Evolutionary conservation across 331 rosid species (phyloP).

Genomic region (Pyrus hybrid): DNA sequence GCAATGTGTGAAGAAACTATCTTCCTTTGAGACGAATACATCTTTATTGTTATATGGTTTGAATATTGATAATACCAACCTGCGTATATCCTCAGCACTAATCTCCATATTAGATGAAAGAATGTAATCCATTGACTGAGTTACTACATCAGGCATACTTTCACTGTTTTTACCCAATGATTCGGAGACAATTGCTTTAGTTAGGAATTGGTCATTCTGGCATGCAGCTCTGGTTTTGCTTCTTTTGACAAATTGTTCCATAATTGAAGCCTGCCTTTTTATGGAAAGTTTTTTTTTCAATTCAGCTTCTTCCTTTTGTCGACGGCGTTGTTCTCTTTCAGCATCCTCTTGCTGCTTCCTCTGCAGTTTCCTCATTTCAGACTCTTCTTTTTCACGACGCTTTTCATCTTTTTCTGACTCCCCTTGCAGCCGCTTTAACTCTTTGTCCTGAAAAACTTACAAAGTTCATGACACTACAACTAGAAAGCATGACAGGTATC

Average conservation of each 20-base stretch:
- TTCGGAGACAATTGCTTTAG: constrained; percentile 27
- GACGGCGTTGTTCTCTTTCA: constrained; percentile 65
- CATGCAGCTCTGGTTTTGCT: constrained; percentile 31
- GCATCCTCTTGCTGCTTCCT: constrained; percentile 72
- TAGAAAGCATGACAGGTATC: not conserved
- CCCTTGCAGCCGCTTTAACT: constrained; percentile 34
- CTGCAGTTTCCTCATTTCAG: constrained; percentile 47
- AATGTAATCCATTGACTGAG: constrained; percentile 62
- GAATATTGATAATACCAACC: constrained; percentile 25
- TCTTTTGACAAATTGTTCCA: constrained; percentile 87
- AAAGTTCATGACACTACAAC: not conserved
- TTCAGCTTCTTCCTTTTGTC: constrained; percentile 74
- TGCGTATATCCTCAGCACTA: constrained; percentile 41
- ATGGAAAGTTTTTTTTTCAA: constrained; percentile 50
- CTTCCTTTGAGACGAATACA: not conserved
- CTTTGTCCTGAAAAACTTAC: constrained; percentile 47
- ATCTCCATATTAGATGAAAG: constrained; percentile 43
- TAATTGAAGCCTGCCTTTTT: constrained; percentile 74
- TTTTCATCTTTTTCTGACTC: constrained; percentile 47
- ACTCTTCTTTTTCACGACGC: constrained; percentile 39
- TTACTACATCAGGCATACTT: constrained; percentile 38
- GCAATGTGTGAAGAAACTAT: constrained; percentile 19
- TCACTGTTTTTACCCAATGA: constrained; percentile 22
- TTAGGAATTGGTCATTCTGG: constrained; percentile 31
- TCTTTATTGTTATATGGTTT: not conserved